Evolutionary conservation across 805 yeast species (phyloP).

Genomic region (Yarrowia sp.): DNA sequence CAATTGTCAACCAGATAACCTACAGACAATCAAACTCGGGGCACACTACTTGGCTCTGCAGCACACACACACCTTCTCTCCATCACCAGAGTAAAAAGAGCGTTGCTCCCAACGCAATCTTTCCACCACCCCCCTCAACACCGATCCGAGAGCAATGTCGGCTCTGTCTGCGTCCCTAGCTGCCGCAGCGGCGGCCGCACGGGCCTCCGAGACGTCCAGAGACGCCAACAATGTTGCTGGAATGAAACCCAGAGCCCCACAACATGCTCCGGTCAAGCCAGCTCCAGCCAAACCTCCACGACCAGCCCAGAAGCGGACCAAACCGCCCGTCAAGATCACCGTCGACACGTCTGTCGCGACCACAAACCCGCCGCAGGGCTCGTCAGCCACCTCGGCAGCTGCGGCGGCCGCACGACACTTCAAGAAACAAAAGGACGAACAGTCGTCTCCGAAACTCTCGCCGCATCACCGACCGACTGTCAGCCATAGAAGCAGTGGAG

Average conservation of each 20-base stretch:
- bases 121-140: constrained; percentile 1
- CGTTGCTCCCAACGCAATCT: constrained; percentile 30
- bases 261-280: neutral
- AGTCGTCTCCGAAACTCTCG: constrained; percentile 1
- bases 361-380: neutral
- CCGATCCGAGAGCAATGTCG: constrained; percentile 31
- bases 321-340: constrained; percentile 28
- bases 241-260: neutral
- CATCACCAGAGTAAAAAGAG: constrained; percentile 34
- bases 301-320: neutral
- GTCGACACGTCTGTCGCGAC: constrained; percentile 22
- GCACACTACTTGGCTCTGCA: constrained; percentile 38
- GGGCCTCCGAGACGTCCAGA: constrained; percentile 31
- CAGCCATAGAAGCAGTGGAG: constrained; percentile 20
- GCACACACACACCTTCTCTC: constrained; percentile 26
- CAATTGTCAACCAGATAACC: constrained; percentile 31
- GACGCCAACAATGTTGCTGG: constrained; percentile 22
- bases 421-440: constrained; percentile 10
- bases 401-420: constrained; percentile 25
- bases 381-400: constrained; percentile 24
- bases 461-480: constrained; percentile 14
- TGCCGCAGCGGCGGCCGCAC: constrained; percentile 39
- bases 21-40: constrained; percentile 37
- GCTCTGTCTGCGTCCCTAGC: constrained; percentile 40
- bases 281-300: constrained; percentile 2